Evolutionary conservation across 2,329 filamentous ascomycete genomes (phyloP).

Genomic region (Triangularia setosa): DNA sequence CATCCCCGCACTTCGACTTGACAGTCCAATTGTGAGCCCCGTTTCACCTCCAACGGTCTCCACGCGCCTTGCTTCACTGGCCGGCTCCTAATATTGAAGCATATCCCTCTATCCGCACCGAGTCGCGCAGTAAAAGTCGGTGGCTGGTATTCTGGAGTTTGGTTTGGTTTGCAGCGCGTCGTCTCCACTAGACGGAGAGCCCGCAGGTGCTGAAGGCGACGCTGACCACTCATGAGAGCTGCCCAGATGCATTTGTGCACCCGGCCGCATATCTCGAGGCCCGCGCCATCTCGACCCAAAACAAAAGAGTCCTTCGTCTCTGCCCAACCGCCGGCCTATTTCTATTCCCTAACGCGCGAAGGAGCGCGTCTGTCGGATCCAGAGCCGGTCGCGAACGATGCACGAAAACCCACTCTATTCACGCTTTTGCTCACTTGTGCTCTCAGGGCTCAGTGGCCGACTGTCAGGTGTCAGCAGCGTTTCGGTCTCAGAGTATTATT

Average conservation of each 20-base stretch:
- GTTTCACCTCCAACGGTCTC: background rate
- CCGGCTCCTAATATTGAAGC: background rate
- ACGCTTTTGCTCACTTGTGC: background rate
- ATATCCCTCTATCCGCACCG: background rate
- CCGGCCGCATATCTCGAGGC: conserved; percentile 30
- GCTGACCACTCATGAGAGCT: conserved; percentile 24
- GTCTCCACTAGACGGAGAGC: conserved; percentile 20
- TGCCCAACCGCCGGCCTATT: conserved; percentile 28
- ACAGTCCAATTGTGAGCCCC: background rate
- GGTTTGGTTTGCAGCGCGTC: conserved; percentile 16
- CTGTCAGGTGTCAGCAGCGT: conserved; percentile 1
- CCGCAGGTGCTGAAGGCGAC: conserved; percentile 19
- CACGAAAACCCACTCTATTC: background rate
- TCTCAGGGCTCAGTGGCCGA: background rate
- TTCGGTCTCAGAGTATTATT: conserved; percentile 1
- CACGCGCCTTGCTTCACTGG: background rate
- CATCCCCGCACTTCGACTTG: background rate
- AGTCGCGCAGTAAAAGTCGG: conserved; percentile 21
- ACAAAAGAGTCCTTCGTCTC: conserved; percentile 19
- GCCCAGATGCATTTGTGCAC: conserved; percentile 24
- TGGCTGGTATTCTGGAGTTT: conserved; percentile 26
- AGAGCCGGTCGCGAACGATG: conserved; percentile 12
- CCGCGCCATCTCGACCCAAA: conserved; percentile 26
- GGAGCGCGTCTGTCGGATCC: conserved; percentile 24
- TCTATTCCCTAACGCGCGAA: conserved; percentile 26